Evolutionary conservation across 106 monocot genomes (phyloP), one percentile per base, ranked within the genome.

Genomic region (Dioscorea alata): DNA sequence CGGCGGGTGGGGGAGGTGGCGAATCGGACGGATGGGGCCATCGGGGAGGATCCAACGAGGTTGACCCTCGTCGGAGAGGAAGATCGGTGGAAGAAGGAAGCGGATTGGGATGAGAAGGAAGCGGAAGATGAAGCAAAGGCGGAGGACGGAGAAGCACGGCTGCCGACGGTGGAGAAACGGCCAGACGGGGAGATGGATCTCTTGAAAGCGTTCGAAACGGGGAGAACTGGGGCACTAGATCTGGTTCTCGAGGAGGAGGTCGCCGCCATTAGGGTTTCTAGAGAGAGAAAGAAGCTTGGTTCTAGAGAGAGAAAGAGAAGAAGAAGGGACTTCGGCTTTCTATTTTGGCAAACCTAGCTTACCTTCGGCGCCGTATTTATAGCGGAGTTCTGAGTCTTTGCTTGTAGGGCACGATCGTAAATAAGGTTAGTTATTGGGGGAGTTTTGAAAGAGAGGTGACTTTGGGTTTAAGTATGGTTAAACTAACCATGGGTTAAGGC

Each of bases 61-160:
- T 73, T 74, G 66, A 93, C 81, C 60, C 88, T 81, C 2, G 81
- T 81, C 14, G 92, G 79, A 17, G 92, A 92, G 3, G 88, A 42
- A 4, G 85, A 74, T 0, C 84, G 78, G 23, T 73, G 12, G 51
- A 75, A 73, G 54, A 85, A 72, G 56, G 28, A 49, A 32, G 79
- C 62, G 9, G 73, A 35, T 21, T 57, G 28, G 21, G 82, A 51
- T 9, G 22, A n/a, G 49, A 66, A 48, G 23, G 57, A 57, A 50
- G 62, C 63, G 25, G 72, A 54, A 14, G 71, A 71, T 13, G 82
- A 74, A n/a, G 63, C 49, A 50, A 51, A 33, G 63, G 35, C 54
- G 60, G 67, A 24, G 33, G 64, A 73, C 13, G 64, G 2, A 23
- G 52, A 35, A 4, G 60, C 12, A 18, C 23, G 48, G 49, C 56